Conservation (phyloP, 1,284 basidiomycete species). For the Ganoderma lingzhi region DNA sequence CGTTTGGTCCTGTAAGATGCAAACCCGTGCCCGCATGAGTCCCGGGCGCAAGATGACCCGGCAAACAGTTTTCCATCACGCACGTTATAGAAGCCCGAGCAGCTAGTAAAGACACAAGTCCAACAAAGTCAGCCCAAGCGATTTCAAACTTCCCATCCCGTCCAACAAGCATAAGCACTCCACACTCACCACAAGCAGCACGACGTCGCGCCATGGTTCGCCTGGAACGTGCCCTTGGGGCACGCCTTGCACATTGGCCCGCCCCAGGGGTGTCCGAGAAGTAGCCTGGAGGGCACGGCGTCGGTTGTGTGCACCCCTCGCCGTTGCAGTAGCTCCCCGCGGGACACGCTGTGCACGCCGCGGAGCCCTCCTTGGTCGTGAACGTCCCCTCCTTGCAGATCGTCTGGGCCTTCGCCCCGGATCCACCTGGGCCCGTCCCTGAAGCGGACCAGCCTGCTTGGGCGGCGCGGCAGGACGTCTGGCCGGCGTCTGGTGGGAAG, state of each 20-base stretch:
- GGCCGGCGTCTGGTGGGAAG: constrained; percentile 18
- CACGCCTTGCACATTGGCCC: constrained; percentile 35
- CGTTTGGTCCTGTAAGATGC: constrained; percentile 11
- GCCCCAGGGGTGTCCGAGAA: constrained; percentile 26
- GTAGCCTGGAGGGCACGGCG: constrained; percentile 26
- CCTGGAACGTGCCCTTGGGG: constrained; percentile 34
- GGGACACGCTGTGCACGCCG: constrained; percentile 25
- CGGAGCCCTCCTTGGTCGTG: constrained; percentile 23
- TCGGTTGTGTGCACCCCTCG: constrained; percentile 20
- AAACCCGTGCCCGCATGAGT: neutral
- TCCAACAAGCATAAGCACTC: neutral
- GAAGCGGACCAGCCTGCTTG: constrained; percentile 28
- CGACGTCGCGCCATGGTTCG: constrained; percentile 31
- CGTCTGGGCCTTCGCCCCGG: constrained; percentile 24
- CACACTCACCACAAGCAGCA: constrained; percentile 35
- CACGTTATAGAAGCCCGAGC: constrained; percentile 37
- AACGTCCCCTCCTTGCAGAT: constrained; percentile 28
- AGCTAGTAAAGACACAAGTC: constrained; percentile 19
- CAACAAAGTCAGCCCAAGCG: neutral
- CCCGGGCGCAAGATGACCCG: neutral
- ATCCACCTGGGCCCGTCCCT: constrained; percentile 11
- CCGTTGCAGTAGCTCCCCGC: constrained; percentile 33
- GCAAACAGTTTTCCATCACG: neutral
- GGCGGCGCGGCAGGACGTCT: constrained; percentile 23
- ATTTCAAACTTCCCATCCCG: neutral